Evolutionary conservation across 306 rosid species (phyloP), one percentile per base, ranked within the genome.

Genomic region (Inga oerstediana): DNA sequence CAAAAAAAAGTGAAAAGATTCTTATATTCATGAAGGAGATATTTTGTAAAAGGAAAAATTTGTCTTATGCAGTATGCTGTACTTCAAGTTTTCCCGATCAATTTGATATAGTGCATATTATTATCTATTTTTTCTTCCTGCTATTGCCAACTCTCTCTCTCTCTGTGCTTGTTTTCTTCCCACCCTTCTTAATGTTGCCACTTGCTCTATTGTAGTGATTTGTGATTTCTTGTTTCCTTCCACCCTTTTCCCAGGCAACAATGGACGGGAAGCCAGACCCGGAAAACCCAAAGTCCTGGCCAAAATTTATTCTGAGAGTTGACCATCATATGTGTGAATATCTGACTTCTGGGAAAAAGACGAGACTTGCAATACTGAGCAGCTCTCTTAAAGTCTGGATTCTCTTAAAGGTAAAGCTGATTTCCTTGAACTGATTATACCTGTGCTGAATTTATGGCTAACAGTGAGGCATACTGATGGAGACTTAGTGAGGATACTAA

Each of bases 311-410:
- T 80, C 80, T 94, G 87, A 88, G 97, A 81, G 97, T 94, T 83
- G 98, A 96, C 78, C 97, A 85, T 74, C 89, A 86, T 86, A 96
- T 96, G 98, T 92, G 97, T 65, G 89, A 86, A 51, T 96, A 94
- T 82, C 79, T 94, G 78, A 94, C 97, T 79, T 88, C 93, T 5
- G 99, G 99, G 75, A 94, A 86, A 79, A 92, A 84, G 86, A 93
- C 95, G n/a, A 88, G 94, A 69, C 97, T 96, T 85, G 99, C 97
- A 68, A 87, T 76, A 81, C 86, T 96, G 88, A 94, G 97, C 64
- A 94, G 99, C 81, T 96, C 98, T 78, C 97, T 96, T 82, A 94
- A 93, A 91, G 99, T 89, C 78, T 96, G 98, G 99, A 92, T 96
- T 77, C 82, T 92, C 75, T 79, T 96, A 52, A 96, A 96, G 97